Percentiles rank a stretch among this genome's conserved stretches.
Conservation (phyloP, 2,329 filamentous ascomycete genomes). For the Amauroascus verrucosus region DNA sequence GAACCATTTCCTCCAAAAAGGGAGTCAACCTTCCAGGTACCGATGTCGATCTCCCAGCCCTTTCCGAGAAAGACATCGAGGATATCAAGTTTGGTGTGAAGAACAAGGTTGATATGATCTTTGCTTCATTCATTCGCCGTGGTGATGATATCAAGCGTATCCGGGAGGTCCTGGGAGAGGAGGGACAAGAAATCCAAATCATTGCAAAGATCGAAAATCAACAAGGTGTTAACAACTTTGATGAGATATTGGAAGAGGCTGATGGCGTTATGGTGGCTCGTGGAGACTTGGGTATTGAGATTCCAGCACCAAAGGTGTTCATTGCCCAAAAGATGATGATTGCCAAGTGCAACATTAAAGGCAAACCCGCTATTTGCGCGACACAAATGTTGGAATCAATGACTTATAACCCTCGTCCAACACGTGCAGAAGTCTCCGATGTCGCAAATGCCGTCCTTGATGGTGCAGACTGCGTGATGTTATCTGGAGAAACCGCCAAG, state of each 20-base stretch:
- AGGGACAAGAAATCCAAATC: conserved; percentile 95
- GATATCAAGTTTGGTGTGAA: conserved; percentile 94
- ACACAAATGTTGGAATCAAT: conserved; percentile 99
- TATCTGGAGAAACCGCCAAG: conserved; percentile 98
- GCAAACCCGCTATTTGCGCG: conserved; percentile 97
- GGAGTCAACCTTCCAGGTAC: conserved; percentile 98
- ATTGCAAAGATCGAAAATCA: conserved; percentile 99
- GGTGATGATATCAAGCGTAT: conserved; percentile 89
- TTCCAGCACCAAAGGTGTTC: conserved; percentile 95
- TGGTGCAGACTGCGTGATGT: conserved; percentile 98
- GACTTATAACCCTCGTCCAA: conserved; percentile 99
- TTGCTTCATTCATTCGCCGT: conserved; percentile 94
- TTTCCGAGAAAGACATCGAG: conserved; percentile 95
- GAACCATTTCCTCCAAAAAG: conserved; percentile 97
- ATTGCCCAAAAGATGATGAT: conserved; percentile 99
- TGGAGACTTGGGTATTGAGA: conserved; percentile 97
- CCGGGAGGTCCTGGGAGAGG: conserved; percentile 77
- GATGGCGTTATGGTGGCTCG: conserved; percentile 99
- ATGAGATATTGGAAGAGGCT: conserved; percentile 88
- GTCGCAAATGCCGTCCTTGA: conserved; percentile 97
- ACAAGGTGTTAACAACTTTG: conserved; percentile 99
- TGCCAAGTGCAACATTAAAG: conserved; percentile 98
- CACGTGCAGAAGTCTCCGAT: conserved; percentile 95
- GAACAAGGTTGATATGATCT: conserved; percentile 98
- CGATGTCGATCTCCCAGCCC: conserved; percentile 91